Evolutionary conservation across 352 stramenopile species (phyloP), one percentile per base, ranked within the genome.

Genomic region (Peronosclerospora sorghi): DNA sequence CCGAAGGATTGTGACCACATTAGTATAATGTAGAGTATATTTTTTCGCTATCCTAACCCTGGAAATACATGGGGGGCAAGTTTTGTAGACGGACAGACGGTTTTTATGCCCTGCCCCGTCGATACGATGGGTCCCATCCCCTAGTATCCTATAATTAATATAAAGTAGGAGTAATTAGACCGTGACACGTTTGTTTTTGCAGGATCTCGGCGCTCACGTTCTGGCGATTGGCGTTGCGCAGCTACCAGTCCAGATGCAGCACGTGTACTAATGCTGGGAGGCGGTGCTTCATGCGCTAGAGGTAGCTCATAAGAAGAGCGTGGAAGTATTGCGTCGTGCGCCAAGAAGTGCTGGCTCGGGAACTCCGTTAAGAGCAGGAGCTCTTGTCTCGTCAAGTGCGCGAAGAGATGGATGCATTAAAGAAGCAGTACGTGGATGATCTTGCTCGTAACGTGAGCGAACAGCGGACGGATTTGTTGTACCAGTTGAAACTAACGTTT

Each of bases 181-280:
- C n/a, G 6, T 41, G 35, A 41, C 12, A 41, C 7, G 35, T n/a
- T 26, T 13, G 17, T 6, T 41, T 3, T 28, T 55, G 28, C 26
- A 86, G 73, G 68, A 83, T 30, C 50, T 89, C 39, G 77, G 85
- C 39, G 49, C 73, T 14, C 78, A 82, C 35, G 61, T 65, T 32
- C 48, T 90, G n/a, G 67, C 72, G 7, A 77, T 90, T 37, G 74
- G 77, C 20, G 73, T 90, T 17, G 74, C 77, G 2, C 77, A 90
- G 43, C 45, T 90, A 15, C 66, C 74, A 41, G 87, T 74, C 3
- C 74, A 90, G 58, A 90, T 90, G 77, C 86, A 90, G 71, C 73
- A 90, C 58, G n/a, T n/a, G n/a, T 74, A 74, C 17, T 81, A 74
- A 13, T 86, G 87, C 50, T 90, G 77, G 77, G 77, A 90, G 53